Evolutionary conservation across 768 basidiomycete species (phyloP), one percentile per base, ranked within the genome.

Genomic region (Mycena sanguinolenta): DNA sequence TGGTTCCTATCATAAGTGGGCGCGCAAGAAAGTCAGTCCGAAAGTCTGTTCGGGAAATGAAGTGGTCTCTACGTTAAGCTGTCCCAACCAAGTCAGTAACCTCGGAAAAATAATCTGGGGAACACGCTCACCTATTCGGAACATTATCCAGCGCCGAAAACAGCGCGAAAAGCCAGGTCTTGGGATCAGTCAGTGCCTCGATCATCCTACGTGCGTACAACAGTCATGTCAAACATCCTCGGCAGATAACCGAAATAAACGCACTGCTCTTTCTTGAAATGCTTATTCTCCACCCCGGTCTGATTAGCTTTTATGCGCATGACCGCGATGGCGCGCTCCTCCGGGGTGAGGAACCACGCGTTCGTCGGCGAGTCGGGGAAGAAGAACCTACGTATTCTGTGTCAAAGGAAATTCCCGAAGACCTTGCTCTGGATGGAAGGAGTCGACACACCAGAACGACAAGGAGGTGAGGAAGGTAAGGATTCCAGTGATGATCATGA

Each of bases 261-360:
- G 70, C 63, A 93, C 92, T 95, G 93, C 44, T 93, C 91, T 94
- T 58, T 36, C 36, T 58, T 50, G 4, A 58, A 58, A 21, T 38
- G 36, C 36, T 58, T 58, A 77, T 93, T 94, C 79, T 94, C 93
- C 13, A 94, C 87, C 36, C 93, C 93, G 0, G 91, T 92, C 86
- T 95, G 92, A 71, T 94, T 93, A 6, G 14, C 49, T n/a, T 66
- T 91, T 65, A 91, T 82, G 6, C 90, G 85, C 61, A 79, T 3
- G 21, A 91, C 83, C 0, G 90, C 90, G n/a, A 78, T 82, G 8
- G 77, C 80, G 13, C 87, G 84, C n/a, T 39, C 55, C 8, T 23
- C 8, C 4, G 55, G 55, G 19, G 55, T 58, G 12, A 58, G 36
- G 21, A 91, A 91, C 86, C 86, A 86, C 9, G 89, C 90, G 58